Evolutionary conservation across 306 rosid species (phyloP), one percentile per base, ranked within the genome.

Genomic region (Acacia confusa): DNA sequence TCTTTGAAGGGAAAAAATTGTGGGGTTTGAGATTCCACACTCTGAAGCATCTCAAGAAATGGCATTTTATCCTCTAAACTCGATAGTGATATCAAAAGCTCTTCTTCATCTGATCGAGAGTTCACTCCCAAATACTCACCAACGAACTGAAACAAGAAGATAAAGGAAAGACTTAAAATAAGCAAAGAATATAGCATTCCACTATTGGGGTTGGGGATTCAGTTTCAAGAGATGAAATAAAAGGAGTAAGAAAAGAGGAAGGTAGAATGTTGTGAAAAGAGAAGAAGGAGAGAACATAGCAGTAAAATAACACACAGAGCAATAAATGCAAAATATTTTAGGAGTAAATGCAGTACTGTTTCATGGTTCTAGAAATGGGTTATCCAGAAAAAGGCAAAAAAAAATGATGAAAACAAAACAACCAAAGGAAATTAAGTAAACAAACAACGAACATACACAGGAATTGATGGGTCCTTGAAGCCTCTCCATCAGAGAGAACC

Each of bases 381-480:
- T 45, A 79, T 57, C 45, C 79, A 79, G 84, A 72, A 43, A 57
- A 68, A 76, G 44, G 69, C 4, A 48, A 79, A 53, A 82, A 79
- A 3, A 47, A 47, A 22, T 17, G 19, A 17, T 65, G 41, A 25
- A 78, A 50, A 5, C 50, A 60, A 81, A 47, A 9, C 6, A 15
- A 53, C 11, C 6, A 32, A 38, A 82, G 17, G 14, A 75, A 75
- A 16, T 9, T 16, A 61, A 76, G 72, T 34, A 28, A 77, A 45
- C 9, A 80, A 44, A 47, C 34, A 32, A 82, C 28, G 30, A 57
- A 57, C 97, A 90, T 92, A 95, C 97, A 83, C 84, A 90, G 76
- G 97, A 88, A 86, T 89, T 86, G 74, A 92, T 79, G 88, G 94
- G 99, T 92, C 89, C 97, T 91, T 91, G 94, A 63, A 91, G 92